Evolutionary conservation across 306 rosid genomes (phyloP), one percentile per base, ranked within the genome.

Genomic region (Phaseolus lunatus): DNA sequence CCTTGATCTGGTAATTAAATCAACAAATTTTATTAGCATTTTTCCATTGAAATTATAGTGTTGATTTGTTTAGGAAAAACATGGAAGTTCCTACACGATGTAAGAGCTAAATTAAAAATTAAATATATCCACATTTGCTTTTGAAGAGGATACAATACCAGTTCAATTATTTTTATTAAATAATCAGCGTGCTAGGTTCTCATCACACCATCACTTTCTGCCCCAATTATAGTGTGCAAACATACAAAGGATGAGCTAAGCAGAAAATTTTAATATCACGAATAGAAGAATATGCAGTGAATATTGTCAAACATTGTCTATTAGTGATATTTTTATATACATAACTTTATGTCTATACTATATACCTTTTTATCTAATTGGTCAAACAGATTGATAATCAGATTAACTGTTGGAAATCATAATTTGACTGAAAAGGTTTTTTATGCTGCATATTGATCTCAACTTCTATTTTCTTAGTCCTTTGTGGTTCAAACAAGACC

Each of bases 1-100:
- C 96, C 85, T 88, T 89, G 5, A 93, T 79, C 96, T 89, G 85
- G 5, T 33, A 3, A 68, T 67, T 7, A 7, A 52, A 35, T 7
- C 44, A 13, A 7, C 75, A 26, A 76, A 35, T 19, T 52, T 52
- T 71, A 49, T 31, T 47, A 27, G 19, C 22, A 19, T 33, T 13
- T 77, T 53, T 20, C 9, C 4, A 61, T 59, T 50, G 31, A 37
- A 43, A 71, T 49, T 47, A 23, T n/a, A 26, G 16, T 59, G 27
- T 61, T 45, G 45, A 70, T 69, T n/a, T 47, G 4, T 14, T 44
- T 52, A 26, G 37, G 45, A 54, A 50, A 66, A 49, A 48, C 20
- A 58, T 68, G 48, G 71, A 78, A 72, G 75, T 45, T 44, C 62
- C 23, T 50, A 13, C 59, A 66, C 74, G 78, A 70, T 44, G 50